Base-by-base conservation (phyloP, 768 basidiomycete species). In the Auricularia heimuer region DNA sequence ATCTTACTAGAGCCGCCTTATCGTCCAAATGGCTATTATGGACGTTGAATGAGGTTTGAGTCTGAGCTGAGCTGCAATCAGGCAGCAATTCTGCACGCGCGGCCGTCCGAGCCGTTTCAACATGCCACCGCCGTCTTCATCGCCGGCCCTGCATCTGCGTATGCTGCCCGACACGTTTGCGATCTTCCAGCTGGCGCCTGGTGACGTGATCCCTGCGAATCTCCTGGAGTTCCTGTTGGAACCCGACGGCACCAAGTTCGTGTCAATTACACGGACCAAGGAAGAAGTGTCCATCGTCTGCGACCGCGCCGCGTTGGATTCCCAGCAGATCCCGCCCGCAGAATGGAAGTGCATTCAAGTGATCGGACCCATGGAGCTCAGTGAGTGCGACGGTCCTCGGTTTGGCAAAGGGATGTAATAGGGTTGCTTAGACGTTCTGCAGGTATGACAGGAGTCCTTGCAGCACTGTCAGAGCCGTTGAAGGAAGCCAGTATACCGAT, bases 281-380 rank as follows among this genome's bases (percentile, higher is more conserved):
- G 85, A 88, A 37, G 87, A 89, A 69, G 75, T 85, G 2, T 88
- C 86, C 2, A 69, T 88, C 63, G 82, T 85, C 11, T 64, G 62
- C n/a, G 80, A 81, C 16, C 76, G 82, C 70, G 70, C 72, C 29
- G 74, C 75, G 14, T 69, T 62, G 18, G 75, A 79, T 47, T 64
- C 72, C 77, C 36, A 77, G 78, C 29, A 42, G 4, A 35, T 29
- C 18, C 14, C 16, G 24, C 12, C 45, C 7, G 47, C 35, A 42
- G 75, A 76, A 1, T 86, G 85, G 85, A 77, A 73, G 68, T 83
- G 83, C 69, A 83, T 88, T 66, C 83, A 83, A 72, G 83, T 89
- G 47, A 77, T 76, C 42, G 87, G 86, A 3, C 85, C 85, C 2
- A 84, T 88, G 84, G 83, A 85, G 67, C 86, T 87, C 67, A 78